Base-by-base conservation (phyloP, 352 stramenopile species). In the Phytophthora palmivora region DNA sequence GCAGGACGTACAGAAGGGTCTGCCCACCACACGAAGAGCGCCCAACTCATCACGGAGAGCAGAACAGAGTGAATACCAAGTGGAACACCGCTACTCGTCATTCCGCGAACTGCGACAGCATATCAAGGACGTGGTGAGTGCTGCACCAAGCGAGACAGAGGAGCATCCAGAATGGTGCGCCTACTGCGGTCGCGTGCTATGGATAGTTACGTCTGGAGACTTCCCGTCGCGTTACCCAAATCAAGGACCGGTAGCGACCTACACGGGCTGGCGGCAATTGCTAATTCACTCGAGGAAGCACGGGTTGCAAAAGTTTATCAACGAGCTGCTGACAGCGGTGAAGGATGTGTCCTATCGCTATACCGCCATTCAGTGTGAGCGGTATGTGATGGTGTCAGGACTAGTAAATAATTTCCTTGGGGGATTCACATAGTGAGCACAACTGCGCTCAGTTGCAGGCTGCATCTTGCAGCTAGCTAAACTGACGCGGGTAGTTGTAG, bases 381-480 rank as follows among this genome's bases (percentile, higher is more conserved):
- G 73, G 18, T 90, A 82, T 44, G 49, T 61, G 19, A 75, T 56
- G 38, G 68, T 84, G 50, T 79, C 76, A 33, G 61, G 62, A 7
- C 45, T 88, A 19, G 59, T 91, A 32, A 75, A 74, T 22, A 65
- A 78, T 39, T 91, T 91, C 39, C 49, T 91, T 10, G n/a, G 63
- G 63, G 2, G 75, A 82, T 39, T 60, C 60, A 10, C 45, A 58
- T 36, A 12, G 19, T 42, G 18, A 62, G 50, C 32, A 43, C 24
- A 9, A 60, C 33, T 16, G 34, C 49, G n/a, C 19, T 44, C 16
- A 43, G 58, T n/a, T n/a, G n/a, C n/a, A n/a, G n/a, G n/a, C n/a
- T n/a, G n/a, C n/a, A n/a, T n/a, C n/a, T 16, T 67, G 51, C 37
- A 24, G 32, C 46, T 50, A 50, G 22, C 16, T 22, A 43, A 43